These are phyloP conservation scores for Eucalyptus urophylla DNA, from an alignment of 345 rosid species.

Conservation along the genomic window DNA sequence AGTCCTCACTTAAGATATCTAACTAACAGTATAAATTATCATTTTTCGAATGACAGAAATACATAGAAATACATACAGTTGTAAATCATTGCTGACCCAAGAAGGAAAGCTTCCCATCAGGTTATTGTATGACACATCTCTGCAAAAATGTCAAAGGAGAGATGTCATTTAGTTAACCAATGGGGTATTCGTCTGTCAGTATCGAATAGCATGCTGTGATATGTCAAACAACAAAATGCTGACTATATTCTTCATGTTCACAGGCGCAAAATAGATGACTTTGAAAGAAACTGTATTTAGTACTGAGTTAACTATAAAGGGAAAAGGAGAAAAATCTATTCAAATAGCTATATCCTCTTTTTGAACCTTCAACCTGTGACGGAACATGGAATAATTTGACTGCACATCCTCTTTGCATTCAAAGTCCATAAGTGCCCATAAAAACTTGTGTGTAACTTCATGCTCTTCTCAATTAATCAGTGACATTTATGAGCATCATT, in stretches of 20 bases:
- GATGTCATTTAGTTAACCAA: neutral
- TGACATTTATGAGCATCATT: neutral
- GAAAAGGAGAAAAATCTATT: neutral
- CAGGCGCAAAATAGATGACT: neutral
- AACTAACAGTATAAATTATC: fast-evolving
- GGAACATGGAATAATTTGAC: neutral
- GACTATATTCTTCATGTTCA: neutral
- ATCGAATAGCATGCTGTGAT: neutral
- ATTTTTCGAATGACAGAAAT: no score
- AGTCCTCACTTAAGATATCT: no score
- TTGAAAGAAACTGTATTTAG: neutral
- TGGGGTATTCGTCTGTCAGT: neutral
- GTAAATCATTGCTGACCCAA: no score
- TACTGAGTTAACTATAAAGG: neutral
- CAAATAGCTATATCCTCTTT: neutral
- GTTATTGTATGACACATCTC: no score
- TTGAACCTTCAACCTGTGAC: neutral
- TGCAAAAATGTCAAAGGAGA: neutral
- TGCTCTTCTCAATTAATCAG: neutral
- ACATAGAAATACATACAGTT: no score
- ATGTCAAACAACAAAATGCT: neutral
- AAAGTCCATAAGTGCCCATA: neutral
- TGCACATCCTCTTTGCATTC: neutral
- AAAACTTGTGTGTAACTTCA: neutral
- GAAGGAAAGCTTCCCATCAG: no score